Conservation (phyloP, 73 alveolate genomes). For the Symbiodinium pilosum region DNA sequence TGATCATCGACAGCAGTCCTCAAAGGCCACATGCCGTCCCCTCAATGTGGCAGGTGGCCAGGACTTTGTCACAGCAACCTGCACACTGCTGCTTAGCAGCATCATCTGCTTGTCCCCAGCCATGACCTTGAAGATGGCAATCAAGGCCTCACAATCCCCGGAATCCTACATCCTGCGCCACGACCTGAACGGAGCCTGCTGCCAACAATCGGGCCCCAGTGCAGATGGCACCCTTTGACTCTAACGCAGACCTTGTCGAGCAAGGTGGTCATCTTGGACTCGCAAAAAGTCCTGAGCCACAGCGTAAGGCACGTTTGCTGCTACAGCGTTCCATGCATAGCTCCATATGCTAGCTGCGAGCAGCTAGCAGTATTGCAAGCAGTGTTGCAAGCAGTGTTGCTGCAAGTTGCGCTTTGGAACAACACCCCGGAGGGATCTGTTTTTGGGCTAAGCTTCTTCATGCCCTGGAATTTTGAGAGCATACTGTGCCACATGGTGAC, state of each 20-base stretch:
- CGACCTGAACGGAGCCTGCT: no score
- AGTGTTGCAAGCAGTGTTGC: no score
- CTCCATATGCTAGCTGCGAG: no score
- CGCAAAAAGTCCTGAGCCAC: neutral
- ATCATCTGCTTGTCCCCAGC: neutral
- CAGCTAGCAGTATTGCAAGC: no score
- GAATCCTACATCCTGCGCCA: no score
- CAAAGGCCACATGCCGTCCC: neutral
- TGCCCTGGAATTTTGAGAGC: slow-evolving; percentile 43
- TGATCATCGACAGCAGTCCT: neutral
- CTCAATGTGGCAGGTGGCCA: no score
- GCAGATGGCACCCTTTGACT: neutral
- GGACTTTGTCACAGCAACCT: no score
- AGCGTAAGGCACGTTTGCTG: no score
- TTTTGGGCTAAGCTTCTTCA: slow-evolving; percentile 12
- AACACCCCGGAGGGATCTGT: neutral
- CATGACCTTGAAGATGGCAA: slow-evolving; percentile 49
- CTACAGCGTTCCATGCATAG: no score
- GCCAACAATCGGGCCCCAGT: no score
- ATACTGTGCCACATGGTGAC: slow-evolving; percentile 45
- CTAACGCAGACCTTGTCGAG: neutral
- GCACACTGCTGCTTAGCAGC: neutral
- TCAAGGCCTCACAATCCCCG: neutral
- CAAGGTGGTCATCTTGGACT: neutral
- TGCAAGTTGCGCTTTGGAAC: neutral